Base-by-base conservation (phyloP, 2,329 filamentous ascomycete species). In the Exutisphaerella laricina region DNA sequence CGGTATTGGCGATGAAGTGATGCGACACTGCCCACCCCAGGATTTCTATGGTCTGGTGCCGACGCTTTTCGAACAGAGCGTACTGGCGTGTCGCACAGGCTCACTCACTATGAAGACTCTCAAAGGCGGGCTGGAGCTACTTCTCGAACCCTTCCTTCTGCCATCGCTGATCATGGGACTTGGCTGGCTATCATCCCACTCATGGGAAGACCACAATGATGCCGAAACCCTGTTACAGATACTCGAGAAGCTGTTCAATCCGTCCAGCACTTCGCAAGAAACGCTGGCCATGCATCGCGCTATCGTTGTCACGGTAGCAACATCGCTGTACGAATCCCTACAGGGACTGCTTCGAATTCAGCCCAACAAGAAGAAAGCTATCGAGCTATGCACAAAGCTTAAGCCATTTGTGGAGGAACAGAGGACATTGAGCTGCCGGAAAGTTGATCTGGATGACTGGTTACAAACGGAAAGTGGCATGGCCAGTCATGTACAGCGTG, bases 11-110 rank as follows among this genome's bases (percentile, higher is more conserved):
- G 86, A 92, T 56, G 86, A 90, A 45, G 69, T 90, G 5, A 86
- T 90, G 78, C 82, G 84, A 6, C 84, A 84, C 1, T 92, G 86
- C 55, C 80, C 82, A 1, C 87, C 87, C 1, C 85, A 89, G 58
- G 81, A 88, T 28, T 92, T 92, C 59, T 90, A 90, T 56, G 68
- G 85, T 13, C 72, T 92, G 3, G 79, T 88, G 10, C 84, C 87
- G 1, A 83, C 84, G 0, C 67, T 92, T 0, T 88, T 90, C 59
- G 76, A 83, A 52, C 83, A 88, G 53, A 86, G 84, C 30, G 77
- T 88, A 0, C 69, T 84, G 25, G 86, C 84, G 1, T 80, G 80
- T 52, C 77, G 77, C n/a, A 73, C 73, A 1, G 79, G 79, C 4
- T 71, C 78, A 29, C 64, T 94, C 4, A 75, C 75, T 1, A 77